phyloP scores from a whole-genome alignment of 768 basidiomycete species.

The Cubamyces sp. region DNA sequence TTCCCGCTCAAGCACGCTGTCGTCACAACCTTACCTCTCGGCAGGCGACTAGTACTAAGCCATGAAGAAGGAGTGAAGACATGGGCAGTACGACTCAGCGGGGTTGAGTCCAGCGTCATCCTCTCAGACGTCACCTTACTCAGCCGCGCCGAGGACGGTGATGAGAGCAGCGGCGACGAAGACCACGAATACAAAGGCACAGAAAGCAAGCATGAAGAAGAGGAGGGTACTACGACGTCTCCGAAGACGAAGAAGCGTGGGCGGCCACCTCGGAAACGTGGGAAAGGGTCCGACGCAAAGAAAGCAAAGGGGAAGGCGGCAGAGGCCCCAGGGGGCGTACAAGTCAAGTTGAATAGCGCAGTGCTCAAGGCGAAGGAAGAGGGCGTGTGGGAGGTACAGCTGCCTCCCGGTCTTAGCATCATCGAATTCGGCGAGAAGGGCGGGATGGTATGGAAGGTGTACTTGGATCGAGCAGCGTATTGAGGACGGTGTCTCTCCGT shows the following conservation, averaged over 20 bases:
- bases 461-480: conserved; percentile 40
- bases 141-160: conserved; percentile 46
- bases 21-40: conserved; percentile 61
- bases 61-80: conserved; percentile 70
- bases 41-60: conserved; percentile 62
- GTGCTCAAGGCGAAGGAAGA: conserved; percentile 47
- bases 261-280: conserved; percentile 29
- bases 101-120: conserved; percentile 58
- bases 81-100: conserved; percentile 69
- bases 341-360: conserved; percentile 67
- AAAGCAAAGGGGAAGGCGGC: conserved; percentile 26
- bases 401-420: conserved; percentile 60
- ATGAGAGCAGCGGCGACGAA: conserved; percentile 43
- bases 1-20: conserved; percentile 50
- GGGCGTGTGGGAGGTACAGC: conserved; percentile 64
- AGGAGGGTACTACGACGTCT: conserved; percentile 18
- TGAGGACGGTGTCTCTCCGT: conserved; percentile 2
- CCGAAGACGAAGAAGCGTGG: conserved; percentile 20
- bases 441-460: conserved; percentile 72
- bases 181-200: conserved; percentile 10
- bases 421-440: conserved; percentile 77
- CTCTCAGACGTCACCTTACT: conserved; percentile 59
- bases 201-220: conserved; percentile 30
- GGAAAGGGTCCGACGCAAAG: conserved; percentile 17
- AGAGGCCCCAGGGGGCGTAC: conserved; percentile 47